phyloP scores from a whole-genome alignment of 441 rosid species.

The Adansonia rubrostipa region DNA sequence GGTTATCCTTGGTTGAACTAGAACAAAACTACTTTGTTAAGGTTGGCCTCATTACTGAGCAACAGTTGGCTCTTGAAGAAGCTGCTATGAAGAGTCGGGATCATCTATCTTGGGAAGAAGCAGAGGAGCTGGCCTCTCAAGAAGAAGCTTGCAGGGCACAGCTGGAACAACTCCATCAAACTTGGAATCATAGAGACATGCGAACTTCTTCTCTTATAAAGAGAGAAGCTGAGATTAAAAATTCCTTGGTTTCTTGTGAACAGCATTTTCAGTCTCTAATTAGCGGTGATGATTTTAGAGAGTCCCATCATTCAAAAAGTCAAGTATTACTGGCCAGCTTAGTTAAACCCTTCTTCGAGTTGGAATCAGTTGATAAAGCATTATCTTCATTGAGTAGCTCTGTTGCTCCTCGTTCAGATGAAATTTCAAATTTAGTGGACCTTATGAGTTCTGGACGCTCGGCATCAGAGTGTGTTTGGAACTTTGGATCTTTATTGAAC shows the following conservation, averaged over 20 bases:
- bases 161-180: constrained; percentile 83
- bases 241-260: constrained; percentile 63
- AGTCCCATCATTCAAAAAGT: constrained; percentile 59
- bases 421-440: constrained; percentile 58
- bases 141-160: constrained; percentile 96
- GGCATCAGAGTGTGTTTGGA: constrained; percentile 74
- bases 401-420: constrained; percentile 47
- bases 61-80: constrained; percentile 90
- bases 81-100: constrained; percentile 90
- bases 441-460: constrained; percentile 63
- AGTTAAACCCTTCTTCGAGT: constrained; percentile 71
- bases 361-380: constrained; percentile 68
- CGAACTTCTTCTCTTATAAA: constrained; percentile 66
- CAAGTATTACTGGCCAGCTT: constrained; percentile 62
- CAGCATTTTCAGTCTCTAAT: constrained; percentile 68
- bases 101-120: constrained; percentile 99
- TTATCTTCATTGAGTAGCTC: constrained; percentile 56
- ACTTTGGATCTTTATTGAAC: constrained; percentile 59
- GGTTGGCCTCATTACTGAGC: constrained; percentile 90
- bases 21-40: constrained; percentile 85
- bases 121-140: constrained; percentile 97
- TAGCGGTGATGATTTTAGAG: constrained; percentile 55
- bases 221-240: constrained; percentile 74
- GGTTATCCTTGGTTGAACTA: constrained; percentile 79
- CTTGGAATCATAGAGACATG: constrained; percentile 89